Percentiles rank a stretch among this genome's conserved stretches.
These are phyloP conservation scores for Podospora fimiseda DNA, from an alignment of 495 filamentous ascomycete species.

Conservation along the genomic window DNA sequence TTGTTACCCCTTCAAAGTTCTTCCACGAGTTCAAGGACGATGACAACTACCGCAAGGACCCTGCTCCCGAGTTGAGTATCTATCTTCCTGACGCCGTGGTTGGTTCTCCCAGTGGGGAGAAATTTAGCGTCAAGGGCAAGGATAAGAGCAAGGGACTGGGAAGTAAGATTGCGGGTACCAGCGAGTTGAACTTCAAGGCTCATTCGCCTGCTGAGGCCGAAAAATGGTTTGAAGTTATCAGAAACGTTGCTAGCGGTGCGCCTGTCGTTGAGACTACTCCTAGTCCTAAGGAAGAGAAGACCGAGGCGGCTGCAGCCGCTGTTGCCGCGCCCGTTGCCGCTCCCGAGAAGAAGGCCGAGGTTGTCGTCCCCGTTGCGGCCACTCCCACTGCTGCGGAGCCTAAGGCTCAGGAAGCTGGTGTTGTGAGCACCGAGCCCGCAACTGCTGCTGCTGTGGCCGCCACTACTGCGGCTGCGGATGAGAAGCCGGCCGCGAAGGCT, in stretches of 20 bases:
- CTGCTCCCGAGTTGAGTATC: slow-evolving; percentile 75
- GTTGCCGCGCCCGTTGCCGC: slow-evolving; percentile 8
- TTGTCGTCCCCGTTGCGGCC: slow-evolving; percentile 13
- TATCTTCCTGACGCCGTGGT: slow-evolving; percentile 88
- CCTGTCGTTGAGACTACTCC: slow-evolving; percentile 23
- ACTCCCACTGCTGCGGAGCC: slow-evolving; percentile 14
- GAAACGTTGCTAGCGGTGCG: slow-evolving; percentile 32
- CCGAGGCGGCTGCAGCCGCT: neutral
- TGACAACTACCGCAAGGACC: slow-evolving; percentile 77
- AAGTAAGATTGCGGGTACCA: slow-evolving; percentile 46
- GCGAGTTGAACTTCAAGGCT: slow-evolving; percentile 56
- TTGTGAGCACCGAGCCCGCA: slow-evolving; percentile 20
- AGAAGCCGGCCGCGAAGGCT: slow-evolving; percentile 14
- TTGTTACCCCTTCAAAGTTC: slow-evolving; percentile 76
- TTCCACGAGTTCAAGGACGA: slow-evolving; percentile 94
- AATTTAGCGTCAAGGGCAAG: slow-evolving; percentile 95
- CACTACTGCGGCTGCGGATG: slow-evolving; percentile 9
- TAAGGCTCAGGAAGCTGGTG: slow-evolving; percentile 33
- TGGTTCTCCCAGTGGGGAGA: slow-evolving; percentile 65
- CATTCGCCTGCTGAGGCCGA: slow-evolving; percentile 66
- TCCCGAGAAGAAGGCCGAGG: slow-evolving; percentile 6
- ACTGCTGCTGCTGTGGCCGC: slow-evolving; percentile 1
- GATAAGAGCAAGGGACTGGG: slow-evolving; percentile 52
- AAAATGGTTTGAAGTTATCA: slow-evolving; percentile 75
- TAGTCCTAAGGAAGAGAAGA: slow-evolving; percentile 5